A percentile compares a stretch with the other conserved stretches of the same genome.
Conservation (phyloP, 2,329 filamentous ascomycete genomes). For the Colletotrichum spaethianum region DNA sequence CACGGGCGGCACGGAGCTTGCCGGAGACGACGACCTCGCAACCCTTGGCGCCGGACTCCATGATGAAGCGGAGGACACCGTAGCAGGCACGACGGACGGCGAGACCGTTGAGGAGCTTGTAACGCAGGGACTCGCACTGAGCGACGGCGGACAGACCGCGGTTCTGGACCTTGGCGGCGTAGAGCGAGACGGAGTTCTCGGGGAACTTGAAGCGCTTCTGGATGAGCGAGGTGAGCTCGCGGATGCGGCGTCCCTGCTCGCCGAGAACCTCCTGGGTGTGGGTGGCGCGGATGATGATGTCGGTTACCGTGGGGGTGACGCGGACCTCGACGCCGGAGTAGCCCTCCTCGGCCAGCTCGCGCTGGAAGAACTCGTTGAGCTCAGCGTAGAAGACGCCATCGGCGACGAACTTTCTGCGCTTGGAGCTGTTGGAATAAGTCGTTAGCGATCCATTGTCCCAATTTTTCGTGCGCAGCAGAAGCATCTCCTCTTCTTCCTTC, state of each 20-base stretch:
- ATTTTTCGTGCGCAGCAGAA: not conserved
- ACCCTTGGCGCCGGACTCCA: conserved; percentile 99
- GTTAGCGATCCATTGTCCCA: conserved; percentile 29
- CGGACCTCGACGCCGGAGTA: conserved; percentile 99
- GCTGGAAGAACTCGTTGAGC: conserved; percentile 99
- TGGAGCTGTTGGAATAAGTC: conserved; percentile 72
- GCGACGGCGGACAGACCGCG: conserved; percentile 99
- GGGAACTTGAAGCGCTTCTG: conserved; percentile 99
- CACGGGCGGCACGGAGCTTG: conserved; percentile 98
- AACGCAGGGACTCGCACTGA: conserved; percentile 99
- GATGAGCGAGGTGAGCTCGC: conserved; percentile 99
- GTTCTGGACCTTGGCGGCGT: conserved; percentile 99
- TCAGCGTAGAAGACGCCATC: conserved; percentile 99
- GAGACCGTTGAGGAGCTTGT: conserved; percentile 99
- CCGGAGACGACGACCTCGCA: conserved; percentile 99
- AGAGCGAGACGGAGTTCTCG: conserved; percentile 99
- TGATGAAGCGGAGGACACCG: conserved; percentile 99
- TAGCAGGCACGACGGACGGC: conserved; percentile 99
- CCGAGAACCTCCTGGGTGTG: conserved; percentile 99
- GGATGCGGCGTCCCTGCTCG: conserved; percentile 99
- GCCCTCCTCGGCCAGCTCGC: conserved; percentile 99
- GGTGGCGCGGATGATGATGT: conserved; percentile 99
- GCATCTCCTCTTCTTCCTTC: not conserved
- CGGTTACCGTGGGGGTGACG: conserved; percentile 99
- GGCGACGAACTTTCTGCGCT: conserved; percentile 94